Evolutionary conservation across 495 filamentous ascomycete species (phyloP), one percentile per base, ranked within the genome.

Genomic region (Pyronema domesticum): DNA sequence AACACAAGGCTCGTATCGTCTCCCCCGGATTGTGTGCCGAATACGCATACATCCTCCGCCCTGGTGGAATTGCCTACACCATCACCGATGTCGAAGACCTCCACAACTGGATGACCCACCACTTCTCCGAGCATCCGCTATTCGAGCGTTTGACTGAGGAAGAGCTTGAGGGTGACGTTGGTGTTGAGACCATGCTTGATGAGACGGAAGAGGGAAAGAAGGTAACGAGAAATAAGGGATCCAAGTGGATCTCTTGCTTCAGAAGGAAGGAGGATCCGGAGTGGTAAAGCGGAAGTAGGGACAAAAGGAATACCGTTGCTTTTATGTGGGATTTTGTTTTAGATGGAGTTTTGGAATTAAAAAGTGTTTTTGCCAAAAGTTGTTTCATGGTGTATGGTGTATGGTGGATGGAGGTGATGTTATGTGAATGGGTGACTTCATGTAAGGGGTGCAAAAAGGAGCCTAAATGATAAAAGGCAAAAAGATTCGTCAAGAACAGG

Each of bases 181-280:
- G 84, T 66, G 85, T 94, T 13, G 67, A 67, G 55, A 74, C 88
- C 37, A 95, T 98, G 87, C 77, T 68, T 67, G 78, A 69, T 37
- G 86, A 85, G 68, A 98, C 91, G 1, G 91, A 98, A 68, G 91
- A 98, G 73, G 86, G 89, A 47, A 94, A 94, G 74, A 98, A 98
- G 71, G 91, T 98, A 6, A 79, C 81, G 57, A 78, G 91, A 66
- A 91, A 95, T 70, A 78, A 81, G 43, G 91, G 93, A 0, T 74
- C 73, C 56, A 96, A 95, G 70, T 88, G 81, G 67, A 81, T 95
- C 39, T 86, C 85, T 45, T 78, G 88, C 23, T 98, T 86, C 68
- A 74, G 82, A 64, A 77, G 91, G 58, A 70, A 81, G 65, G 80
- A 79, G 62, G 83, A 94, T 72, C 88, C 86, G 3, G 75, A 75